Percentiles rank a stretch among this genome's conserved stretches.
Conservation (phyloP, 1,284 basidiomycete species). For the Schizopora paradoxa region DNA sequence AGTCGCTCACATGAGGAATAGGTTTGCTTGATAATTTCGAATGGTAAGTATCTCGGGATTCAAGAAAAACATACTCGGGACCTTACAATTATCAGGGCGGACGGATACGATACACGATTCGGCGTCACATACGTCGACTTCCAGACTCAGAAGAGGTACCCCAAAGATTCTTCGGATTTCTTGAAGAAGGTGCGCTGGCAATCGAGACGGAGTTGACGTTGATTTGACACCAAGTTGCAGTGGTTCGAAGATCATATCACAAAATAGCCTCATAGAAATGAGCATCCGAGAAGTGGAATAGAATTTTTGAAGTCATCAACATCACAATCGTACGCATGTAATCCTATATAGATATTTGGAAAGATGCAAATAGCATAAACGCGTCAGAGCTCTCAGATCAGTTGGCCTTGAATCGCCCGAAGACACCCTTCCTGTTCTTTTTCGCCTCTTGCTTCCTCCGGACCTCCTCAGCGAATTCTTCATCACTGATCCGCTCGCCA, state of each 20-base stretch:
- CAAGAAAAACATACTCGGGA: background rate
- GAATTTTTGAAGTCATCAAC: too few species aligned
- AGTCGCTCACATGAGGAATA: conserved; percentile 21
- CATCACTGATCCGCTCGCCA: conserved; percentile 62
- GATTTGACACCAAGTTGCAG: background rate
- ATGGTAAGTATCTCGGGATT: conserved; percentile 43
- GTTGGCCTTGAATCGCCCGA: too few species aligned
- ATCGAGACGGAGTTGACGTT: background rate
- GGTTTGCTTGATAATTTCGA: conserved; percentile 71
- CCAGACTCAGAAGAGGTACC: conserved; percentile 59
- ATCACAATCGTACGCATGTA: too few species aligned
- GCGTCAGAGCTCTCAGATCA: too few species aligned
- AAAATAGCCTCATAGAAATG: too few species aligned
- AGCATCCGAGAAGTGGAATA: too few species aligned
- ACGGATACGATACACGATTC: conserved; percentile 59
- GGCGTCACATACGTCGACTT: conserved; percentile 66
- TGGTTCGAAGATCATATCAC: conserved; percentile 7
- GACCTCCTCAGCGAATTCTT: conserved; percentile 73
- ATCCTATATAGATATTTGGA: too few species aligned
- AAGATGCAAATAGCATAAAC: too few species aligned
- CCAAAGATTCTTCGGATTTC: conserved; percentile 63
- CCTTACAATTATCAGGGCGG: conserved; percentile 32
- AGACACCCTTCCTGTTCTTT: conserved; percentile 31
- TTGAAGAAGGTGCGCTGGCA: conserved; percentile 34
- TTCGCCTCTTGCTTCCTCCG: conserved; percentile 50